Percentiles rank a stretch among this genome's conserved stretches.
Evolutionary conservation across 1,139 yeast genomes (phyloP).

Genomic region (Suhomyces ambrosiae): DNA sequence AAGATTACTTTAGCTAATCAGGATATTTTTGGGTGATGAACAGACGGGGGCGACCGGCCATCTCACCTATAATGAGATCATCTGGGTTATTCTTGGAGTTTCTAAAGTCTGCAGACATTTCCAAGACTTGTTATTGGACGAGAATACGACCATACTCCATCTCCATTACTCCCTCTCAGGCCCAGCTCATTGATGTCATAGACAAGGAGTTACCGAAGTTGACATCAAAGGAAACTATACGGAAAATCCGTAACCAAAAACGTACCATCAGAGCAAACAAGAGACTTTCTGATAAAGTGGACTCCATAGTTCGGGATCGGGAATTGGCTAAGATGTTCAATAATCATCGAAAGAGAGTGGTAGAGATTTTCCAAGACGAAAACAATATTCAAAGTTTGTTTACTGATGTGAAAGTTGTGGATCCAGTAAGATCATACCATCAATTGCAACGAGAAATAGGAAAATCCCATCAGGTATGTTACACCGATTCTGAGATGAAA

Average conservation of each 20-base stretch:
- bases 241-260: slow-evolving; percentile 7
- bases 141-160: too few species aligned
- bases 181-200: background rate
- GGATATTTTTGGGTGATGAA: too few species aligned
- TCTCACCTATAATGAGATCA: too few species aligned
- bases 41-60: too few species aligned
- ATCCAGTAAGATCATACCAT: slow-evolving; percentile 1
- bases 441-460: slow-evolving; percentile 1
- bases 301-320: slow-evolving; percentile 14
- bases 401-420: background rate
- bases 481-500: slow-evolving; percentile 23
- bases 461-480: slow-evolving; percentile 12
- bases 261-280: slow-evolving; percentile 13
- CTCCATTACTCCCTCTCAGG: background rate
- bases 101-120: too few species aligned
- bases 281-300: slow-evolving; percentile 8
- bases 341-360: slow-evolving; percentile 22
- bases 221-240: slow-evolving; percentile 2
- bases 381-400: slow-evolving; percentile 21
- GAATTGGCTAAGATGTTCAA: slow-evolving; percentile 19
- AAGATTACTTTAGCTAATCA: too few species aligned
- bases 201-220: background rate
- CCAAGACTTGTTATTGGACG: too few species aligned
- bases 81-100: too few species aligned
- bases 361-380: slow-evolving; percentile 20